Percentiles rank a stretch among this genome's conserved stretches.
Evolutionary conservation across 208 protist species (phyloP).

Genomic region (Angomonas desouzai): DNA sequence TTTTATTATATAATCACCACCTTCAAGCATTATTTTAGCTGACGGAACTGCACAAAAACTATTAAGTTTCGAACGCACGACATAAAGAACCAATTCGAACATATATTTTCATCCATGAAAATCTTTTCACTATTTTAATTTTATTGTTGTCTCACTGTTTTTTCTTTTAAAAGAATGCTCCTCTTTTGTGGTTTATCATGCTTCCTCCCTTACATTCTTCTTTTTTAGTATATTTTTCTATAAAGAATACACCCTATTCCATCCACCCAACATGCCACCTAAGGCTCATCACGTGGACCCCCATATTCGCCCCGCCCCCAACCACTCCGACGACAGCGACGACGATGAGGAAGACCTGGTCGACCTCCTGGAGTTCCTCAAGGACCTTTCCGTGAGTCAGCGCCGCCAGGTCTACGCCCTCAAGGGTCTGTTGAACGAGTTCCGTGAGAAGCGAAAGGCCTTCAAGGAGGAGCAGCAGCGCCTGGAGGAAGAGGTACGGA

Average conservation of each 20-base stretch:
- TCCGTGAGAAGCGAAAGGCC: slow-evolving; percentile 24
- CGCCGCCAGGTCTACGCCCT: slow-evolving; percentile 61
- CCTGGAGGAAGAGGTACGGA: slow-evolving; percentile 29
- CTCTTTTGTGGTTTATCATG: background rate
- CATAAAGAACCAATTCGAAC: too few species aligned
- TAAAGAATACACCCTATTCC: background rate
- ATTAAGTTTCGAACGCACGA: too few species aligned
- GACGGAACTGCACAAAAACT: too few species aligned
- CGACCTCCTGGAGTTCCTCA: slow-evolving; percentile 53
- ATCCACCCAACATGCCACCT: background rate
- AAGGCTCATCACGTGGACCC: slow-evolving; percentile 27
- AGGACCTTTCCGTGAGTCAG: slow-evolving; percentile 41
- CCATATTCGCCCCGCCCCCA: slow-evolving; percentile 11
- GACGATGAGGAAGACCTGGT: slow-evolving; percentile 45
- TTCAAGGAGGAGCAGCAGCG: slow-evolving; percentile 34
- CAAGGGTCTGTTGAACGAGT: slow-evolving; percentile 51
- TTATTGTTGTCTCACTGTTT: background rate
- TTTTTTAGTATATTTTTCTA: slow-evolving; percentile 13
- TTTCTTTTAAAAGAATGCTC: background rate
- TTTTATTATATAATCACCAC: too few species aligned
- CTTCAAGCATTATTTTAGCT: too few species aligned
- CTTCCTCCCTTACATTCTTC: slow-evolving; percentile 16
- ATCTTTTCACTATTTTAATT: too few species aligned
- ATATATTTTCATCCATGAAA: too few species aligned
- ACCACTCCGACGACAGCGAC: slow-evolving; percentile 19